Percentiles rank a stretch among this genome's conserved stretches.
Conservation (phyloP, 2,329 filamentous ascomycete species). For the Coniochaeta sp. region DNA sequence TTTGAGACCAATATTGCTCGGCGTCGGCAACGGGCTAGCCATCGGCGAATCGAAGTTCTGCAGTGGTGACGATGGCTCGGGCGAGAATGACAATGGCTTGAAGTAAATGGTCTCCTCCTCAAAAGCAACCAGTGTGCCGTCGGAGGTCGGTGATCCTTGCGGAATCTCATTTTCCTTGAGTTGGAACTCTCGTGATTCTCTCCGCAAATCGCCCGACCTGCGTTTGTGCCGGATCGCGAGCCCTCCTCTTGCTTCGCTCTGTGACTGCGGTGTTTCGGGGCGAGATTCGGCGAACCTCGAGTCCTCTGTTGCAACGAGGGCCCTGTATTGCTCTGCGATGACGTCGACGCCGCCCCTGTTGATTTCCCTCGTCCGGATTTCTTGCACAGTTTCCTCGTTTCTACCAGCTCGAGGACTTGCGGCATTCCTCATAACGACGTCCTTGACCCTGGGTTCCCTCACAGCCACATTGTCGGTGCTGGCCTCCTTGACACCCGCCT, state of each 20-base stretch:
- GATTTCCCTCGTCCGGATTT: conserved; percentile 8
- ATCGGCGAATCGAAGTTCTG: conserved; percentile 1
- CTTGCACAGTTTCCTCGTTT: background rate
- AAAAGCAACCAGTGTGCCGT: conserved; percentile 37
- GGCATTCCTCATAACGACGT: background rate
- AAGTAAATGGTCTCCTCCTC: conserved; percentile 41
- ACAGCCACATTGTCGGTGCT: background rate
- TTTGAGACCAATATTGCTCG: conserved; percentile 36
- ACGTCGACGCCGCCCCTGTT: conserved; percentile 36
- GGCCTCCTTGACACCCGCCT: background rate
- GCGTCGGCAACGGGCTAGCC: conserved; percentile 9
- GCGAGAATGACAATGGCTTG: conserved; percentile 34
- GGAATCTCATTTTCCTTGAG: background rate
- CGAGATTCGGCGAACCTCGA: conserved; percentile 22
- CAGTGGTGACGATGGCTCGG: conserved; percentile 22
- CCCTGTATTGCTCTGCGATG: conserved; percentile 44
- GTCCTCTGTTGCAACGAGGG: conserved; percentile 33
- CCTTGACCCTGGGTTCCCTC: background rate
- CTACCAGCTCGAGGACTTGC: background rate
- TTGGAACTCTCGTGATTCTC: background rate
- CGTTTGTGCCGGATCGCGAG: conserved; percentile 6
- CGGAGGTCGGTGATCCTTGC: conserved; percentile 28
- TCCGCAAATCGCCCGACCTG: conserved; percentile 8
- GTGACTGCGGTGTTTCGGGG: conserved; percentile 16
- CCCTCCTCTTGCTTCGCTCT: conserved; percentile 3